Evolutionary conservation across 148 eudicot species (phyloP), one percentile per base, ranked within the genome.

Genomic region (Nyssa sinensis): DNA sequence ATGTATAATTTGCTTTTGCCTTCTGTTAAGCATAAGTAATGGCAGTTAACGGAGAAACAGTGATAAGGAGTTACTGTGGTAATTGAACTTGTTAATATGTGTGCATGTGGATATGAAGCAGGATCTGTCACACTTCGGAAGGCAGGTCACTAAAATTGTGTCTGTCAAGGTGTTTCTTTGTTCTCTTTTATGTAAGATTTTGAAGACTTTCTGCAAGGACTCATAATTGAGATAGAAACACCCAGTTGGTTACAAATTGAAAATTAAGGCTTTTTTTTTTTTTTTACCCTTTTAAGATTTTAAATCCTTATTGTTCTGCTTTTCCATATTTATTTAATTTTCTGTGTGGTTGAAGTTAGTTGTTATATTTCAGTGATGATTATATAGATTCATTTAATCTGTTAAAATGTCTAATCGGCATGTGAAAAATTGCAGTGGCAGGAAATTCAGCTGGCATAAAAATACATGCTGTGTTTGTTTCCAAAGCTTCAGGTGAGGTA

Each of bases 351-450:
- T n/a, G n/a, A n/a, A n/a, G n/a, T n/a, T n/a, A n/a, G 44, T 39
- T 39, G 9, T 39, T 39, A 7, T 39, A 39, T 12, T 39, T 39
- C 44, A 6, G 51, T 44, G 51, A 63, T 63, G 21, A 28, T 63
- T 63, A 12, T 29, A 21, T 7, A n/a, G 60, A 57, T 32, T 73
- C 11, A 8, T 25, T 75, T 31, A 27, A 44, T 24, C 25, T 73
- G 0, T 44, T 21, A 44, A 17, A 79, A 25, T 63, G 39, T 33
- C 65, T 74, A 28, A 74, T 23, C 12, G 34, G 58, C 44, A 73
- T 79, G 58, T 44, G 51, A 80, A 59, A 35, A 65, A 72, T 57
- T 82, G 71, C 84, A 91, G 96, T 91, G 96, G 92, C 96, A 35
- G 96, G 96, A 64, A 83, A 79, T 71, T 75, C 88, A 65, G 82